Evolutionary conservation across 331 rosid species (phyloP).

Genomic region (Pyracantha coccinea): DNA sequence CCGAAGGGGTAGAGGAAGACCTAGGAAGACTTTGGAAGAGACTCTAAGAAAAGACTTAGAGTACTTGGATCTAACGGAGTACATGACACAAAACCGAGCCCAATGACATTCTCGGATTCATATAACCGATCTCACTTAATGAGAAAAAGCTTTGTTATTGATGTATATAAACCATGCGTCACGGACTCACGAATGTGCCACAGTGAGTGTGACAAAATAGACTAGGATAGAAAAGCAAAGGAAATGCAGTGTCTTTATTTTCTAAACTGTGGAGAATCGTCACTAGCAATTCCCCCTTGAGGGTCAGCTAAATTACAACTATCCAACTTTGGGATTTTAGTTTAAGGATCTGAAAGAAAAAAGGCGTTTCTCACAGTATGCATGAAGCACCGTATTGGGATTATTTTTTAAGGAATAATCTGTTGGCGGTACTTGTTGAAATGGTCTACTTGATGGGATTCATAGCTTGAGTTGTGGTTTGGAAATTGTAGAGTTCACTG

Average conservation of each 20-base stretch:
- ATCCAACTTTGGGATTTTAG: neutral
- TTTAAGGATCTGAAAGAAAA: neutral
- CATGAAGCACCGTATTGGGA: neutral
- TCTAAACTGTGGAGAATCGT: neutral
- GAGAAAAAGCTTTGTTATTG: neutral
- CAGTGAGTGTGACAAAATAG: neutral
- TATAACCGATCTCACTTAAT: too few relatives aligned
- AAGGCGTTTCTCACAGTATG: neutral
- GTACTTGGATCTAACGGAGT: too few relatives aligned
- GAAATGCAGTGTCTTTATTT: neutral
- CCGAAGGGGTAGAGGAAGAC: too few relatives aligned
- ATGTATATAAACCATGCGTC: neutral
- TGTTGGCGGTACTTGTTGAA: too few relatives aligned
- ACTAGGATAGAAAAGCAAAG: neutral
- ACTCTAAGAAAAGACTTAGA: too few relatives aligned
- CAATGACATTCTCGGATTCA: too few relatives aligned
- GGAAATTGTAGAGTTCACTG: slow-evolving; percentile 43
- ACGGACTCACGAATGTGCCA: neutral
- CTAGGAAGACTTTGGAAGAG: too few relatives aligned
- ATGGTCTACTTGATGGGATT: slow-evolving; percentile 34
- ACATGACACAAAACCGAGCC: too few relatives aligned
- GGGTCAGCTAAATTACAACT: neutral
- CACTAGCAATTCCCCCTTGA: neutral
- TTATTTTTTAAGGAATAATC: too few relatives aligned
- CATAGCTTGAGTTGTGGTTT: slow-evolving; percentile 36